Evolutionary conservation across 306 rosid species (phyloP).

Genomic region (Mimosa pudica): DNA sequence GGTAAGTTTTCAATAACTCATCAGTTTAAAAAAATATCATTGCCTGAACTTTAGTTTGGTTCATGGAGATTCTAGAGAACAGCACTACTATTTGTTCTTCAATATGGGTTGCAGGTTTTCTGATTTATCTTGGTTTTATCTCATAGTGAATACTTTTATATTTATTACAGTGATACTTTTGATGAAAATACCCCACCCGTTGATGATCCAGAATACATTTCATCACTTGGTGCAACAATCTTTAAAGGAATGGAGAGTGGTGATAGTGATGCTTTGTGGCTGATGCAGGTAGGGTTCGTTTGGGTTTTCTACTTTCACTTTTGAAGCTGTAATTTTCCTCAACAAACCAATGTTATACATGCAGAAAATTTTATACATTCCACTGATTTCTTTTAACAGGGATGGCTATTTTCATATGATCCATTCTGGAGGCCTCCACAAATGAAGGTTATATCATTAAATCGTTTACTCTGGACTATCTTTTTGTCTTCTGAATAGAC

Average conservation of each 20-base stretch:
- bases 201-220: slow-evolving; percentile 81
- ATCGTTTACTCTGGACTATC: slow-evolving; percentile 6
- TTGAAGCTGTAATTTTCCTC: slow-evolving; percentile 26
- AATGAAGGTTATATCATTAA: slow-evolving; percentile 64
- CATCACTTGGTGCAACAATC: slow-evolving; percentile 79
- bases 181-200: slow-evolving; percentile 94
- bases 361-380: slow-evolving; percentile 28
- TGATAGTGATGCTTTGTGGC: slow-evolving; percentile 80
- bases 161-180: slow-evolving; percentile 77
- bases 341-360: background rate
- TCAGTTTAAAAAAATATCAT: slow-evolving; percentile 13
- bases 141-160: slow-evolving; percentile 11
- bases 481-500: slow-evolving; percentile 10
- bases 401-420: slow-evolving; percentile 90
- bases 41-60: slow-evolving; percentile 27
- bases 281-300: slow-evolving; percentile 75
- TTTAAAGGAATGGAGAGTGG: slow-evolving; percentile 86
- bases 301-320: background rate
- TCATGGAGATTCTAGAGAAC: slow-evolving; percentile 21
- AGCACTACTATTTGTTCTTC: slow-evolving; percentile 3
- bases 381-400: slow-evolving; percentile 47
- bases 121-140: background rate
- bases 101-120: background rate
- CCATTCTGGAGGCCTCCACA: slow-evolving; percentile 97
- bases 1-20: slow-evolving; percentile 52